Base-by-base conservation (phyloP, 2,329 filamentous ascomycete genomes). In the Aaosphaeria pasadenensis region DNA sequence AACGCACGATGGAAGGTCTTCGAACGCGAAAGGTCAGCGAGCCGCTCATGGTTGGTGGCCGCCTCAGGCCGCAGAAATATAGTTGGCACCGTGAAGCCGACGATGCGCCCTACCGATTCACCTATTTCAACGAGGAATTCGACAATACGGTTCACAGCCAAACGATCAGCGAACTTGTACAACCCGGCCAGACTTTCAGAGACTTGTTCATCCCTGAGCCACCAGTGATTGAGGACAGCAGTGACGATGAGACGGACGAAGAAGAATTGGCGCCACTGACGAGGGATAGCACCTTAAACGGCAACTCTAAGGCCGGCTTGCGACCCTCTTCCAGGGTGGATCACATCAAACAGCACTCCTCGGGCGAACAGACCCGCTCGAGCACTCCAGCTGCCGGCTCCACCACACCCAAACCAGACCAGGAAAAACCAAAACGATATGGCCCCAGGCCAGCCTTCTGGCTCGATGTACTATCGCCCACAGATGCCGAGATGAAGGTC, bases 121-220 rank as follows among this genome's bases (percentile, higher is more conserved):
- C 94, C 0, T 99, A 99, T 70, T 99, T 99, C 78, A 97, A 97
- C 69, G 94, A 97, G 66, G 90, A 96, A 54, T 90, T 97, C 47
- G 87, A 90, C 61, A 95, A 89, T 69, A 99, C 94, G 0, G 95
- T 99, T 52, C 94, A 99, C 70, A 94, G 91, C 51, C 89, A 95
- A 70, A 94, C 88, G 0, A 96, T 99, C 48, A 95, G 91, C 2
- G 94, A 96, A 67, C 80, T 99, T 17, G 81, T 95, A 6, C 91
- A 96, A 57, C 86, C 89, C 0, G 94, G 90, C 5, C 82, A 86
- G 51, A 88, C 82, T 39, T 99, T 99, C 67, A 81, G 80, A 50
- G 89, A 96, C 59, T 80, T 99, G 0, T 99, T 99, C 65, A 82
- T 95, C 24, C 94, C 94, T 1, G 90, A 97, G 52, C 91, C 88